Conservation (phyloP, 805 yeast genomes). For the Metschnikowia gelsemii region DNA sequence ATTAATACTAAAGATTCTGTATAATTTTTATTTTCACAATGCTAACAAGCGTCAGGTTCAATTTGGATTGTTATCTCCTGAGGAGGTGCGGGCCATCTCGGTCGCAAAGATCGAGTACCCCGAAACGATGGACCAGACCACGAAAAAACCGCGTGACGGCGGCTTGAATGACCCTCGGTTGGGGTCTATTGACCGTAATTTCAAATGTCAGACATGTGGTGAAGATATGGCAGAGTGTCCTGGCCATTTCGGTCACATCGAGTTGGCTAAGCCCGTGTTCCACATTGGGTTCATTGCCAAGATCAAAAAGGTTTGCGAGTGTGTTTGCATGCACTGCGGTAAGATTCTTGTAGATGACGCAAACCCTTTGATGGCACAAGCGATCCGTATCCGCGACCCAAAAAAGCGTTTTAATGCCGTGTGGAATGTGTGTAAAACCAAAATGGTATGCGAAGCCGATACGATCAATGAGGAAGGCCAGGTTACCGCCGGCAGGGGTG, state of each 20-base stretch:
- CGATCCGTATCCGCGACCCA: conserved; percentile 85
- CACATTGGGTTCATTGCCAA: conserved; percentile 96
- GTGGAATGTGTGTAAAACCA: conserved; percentile 88
- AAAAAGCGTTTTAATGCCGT: conserved; percentile 96
- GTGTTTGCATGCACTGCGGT: conserved; percentile 99
- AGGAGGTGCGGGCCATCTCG: conserved; percentile 91
- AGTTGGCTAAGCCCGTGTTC: conserved; percentile 96
- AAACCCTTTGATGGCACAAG: conserved; percentile 80
- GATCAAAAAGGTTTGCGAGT: conserved; percentile 92
- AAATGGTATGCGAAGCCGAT: conserved; percentile 95
- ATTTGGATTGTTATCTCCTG: conserved; percentile 97
- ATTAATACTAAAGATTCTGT: too few species aligned
- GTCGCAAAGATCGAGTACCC: conserved; percentile 98
- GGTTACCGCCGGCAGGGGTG: conserved; percentile 71
- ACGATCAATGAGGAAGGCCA: conserved; percentile 58
- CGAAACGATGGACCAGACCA: conserved; percentile 98
- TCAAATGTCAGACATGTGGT: conserved; percentile 98
- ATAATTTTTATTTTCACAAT: conserved; percentile 7
- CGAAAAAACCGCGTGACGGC: conserved; percentile 91
- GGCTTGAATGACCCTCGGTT: conserved; percentile 96
- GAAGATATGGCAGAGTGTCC: conserved; percentile 99
- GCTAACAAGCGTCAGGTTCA: conserved; percentile 57
- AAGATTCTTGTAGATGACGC: conserved; percentile 84
- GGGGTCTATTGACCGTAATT: conserved; percentile 95
- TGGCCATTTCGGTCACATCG: conserved; percentile 99